A percentile compares a stretch with the other conserved stretches of the same genome.
These are phyloP conservation scores for Hypoxylon sp. DNA, from an alignment of 2,329 filamentous ascomycete species.

Conservation along the genomic window DNA sequence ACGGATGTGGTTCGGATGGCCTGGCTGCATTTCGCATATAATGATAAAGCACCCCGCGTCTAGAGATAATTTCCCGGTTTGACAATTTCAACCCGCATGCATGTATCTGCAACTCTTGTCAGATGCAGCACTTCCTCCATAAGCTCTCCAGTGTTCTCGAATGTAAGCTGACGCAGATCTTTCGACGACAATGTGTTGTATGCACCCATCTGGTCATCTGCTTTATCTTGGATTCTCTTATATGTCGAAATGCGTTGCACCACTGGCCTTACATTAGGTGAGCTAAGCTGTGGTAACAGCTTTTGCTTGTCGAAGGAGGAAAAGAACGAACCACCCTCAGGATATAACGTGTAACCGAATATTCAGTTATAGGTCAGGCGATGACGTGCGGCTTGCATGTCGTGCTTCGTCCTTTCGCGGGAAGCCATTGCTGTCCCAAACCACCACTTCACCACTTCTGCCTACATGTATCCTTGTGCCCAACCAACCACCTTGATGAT, in stretches of 20 bases:
- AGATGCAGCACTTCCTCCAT: slow-evolving; percentile 11
- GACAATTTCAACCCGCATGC: slow-evolving; percentile 19
- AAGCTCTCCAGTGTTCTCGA: slow-evolving; percentile 1
- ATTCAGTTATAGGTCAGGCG: slow-evolving; percentile 12
- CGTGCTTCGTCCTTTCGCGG: slow-evolving; percentile 13
- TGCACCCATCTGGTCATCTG: slow-evolving; percentile 32
- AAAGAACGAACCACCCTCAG: slow-evolving; percentile 1
- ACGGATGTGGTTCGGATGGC: slow-evolving; percentile 10
- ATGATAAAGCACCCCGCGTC: slow-evolving; percentile 27
- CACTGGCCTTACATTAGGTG: background rate
- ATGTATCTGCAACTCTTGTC: slow-evolving; percentile 2
- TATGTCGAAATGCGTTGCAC: background rate
- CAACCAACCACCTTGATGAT: slow-evolving; percentile 17
- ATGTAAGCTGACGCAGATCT: slow-evolving; percentile 36
- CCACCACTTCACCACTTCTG: background rate
- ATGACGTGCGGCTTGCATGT: slow-evolving; percentile 12
- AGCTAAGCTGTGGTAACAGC: background rate
- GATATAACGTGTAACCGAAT: slow-evolving; percentile 23
- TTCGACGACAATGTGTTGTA: slow-evolving; percentile 8
- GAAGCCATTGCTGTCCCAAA: slow-evolving; percentile 8
- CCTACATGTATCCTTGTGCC: slow-evolving; percentile 2
- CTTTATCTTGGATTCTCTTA: slow-evolving; percentile 26
- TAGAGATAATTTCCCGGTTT: slow-evolving; percentile 34
- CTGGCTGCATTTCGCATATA: slow-evolving; percentile 23
- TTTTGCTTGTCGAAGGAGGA: background rate